Conservation (phyloP, 108 stramenopile genomes). For the Pseudonitzschia pungens region DNA sequence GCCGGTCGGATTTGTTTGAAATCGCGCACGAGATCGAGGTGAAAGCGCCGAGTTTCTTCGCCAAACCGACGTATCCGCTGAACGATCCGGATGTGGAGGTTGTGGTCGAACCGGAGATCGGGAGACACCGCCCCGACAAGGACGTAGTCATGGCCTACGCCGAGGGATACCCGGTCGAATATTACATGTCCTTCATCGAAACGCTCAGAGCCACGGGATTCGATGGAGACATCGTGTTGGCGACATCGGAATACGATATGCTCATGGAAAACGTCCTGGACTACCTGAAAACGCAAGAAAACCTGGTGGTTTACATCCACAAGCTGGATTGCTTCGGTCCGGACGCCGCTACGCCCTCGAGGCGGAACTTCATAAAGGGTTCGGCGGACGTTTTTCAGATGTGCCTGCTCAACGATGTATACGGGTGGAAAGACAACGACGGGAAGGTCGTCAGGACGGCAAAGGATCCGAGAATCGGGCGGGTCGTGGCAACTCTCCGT, state of each 20-base stretch:
- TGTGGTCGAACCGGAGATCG: conserved; percentile 20
- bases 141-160: conserved; percentile 68
- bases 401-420: conserved; percentile 47
- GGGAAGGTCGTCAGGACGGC: conserved; percentile 31
- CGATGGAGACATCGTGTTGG: conserved; percentile 74
- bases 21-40: conserved; percentile 36
- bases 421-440: conserved; percentile 25
- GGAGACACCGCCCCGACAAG: conserved; percentile 49
- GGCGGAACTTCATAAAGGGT: conserved; percentile 41
- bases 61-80: conserved; percentile 13
- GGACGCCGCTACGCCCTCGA: conserved; percentile 33
- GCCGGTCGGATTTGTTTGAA: conserved; percentile 26
- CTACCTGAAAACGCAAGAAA: conserved; percentile 58
- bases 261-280: conserved; percentile 58
- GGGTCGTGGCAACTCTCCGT: conserved; percentile 78
- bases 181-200: conserved; percentile 76
- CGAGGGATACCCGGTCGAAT: conserved; percentile 66
- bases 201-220: conserved; percentile 61
- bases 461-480: conserved; percentile 65
- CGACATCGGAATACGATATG: conserved; percentile 47
- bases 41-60: conserved; percentile 17
- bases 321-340: conserved; percentile 58
- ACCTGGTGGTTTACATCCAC: conserved; percentile 61
- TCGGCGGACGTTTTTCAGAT: conserved; percentile 39
- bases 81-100: neutral